Conservation (phyloP, 257 asterid genomes). For the Fraxinus americana region DNA sequence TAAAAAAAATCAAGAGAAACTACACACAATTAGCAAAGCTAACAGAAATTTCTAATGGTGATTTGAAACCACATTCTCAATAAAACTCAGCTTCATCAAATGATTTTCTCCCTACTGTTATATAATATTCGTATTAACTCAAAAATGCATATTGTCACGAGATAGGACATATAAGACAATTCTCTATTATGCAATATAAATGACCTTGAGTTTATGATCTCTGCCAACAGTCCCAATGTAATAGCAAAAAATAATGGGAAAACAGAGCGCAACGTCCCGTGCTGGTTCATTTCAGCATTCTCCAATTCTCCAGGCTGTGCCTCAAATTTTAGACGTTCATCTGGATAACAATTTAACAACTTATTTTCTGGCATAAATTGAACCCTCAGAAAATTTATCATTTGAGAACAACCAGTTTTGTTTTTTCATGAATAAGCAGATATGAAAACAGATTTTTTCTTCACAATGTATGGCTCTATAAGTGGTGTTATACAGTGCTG, state of each 20-base stretch:
- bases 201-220: constrained; percentile 92
- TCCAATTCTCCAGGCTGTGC: constrained; percentile 37
- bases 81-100: not conserved
- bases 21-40: constrained; percentile 1
- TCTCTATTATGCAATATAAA: constrained; percentile 1
- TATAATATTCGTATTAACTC: not conserved
- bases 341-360: constrained; percentile 35
- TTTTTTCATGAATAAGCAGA: constrained; percentile 1
- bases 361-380: constrained; percentile 13
- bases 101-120: not conserved
- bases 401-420: constrained; percentile 8
- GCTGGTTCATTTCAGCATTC: constrained; percentile 23
- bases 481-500: constrained; percentile 9
- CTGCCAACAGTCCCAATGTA: constrained; percentile 79
- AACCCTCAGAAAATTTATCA: not conserved
- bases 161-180: constrained; percentile 7
- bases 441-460: not conserved
- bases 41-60: not conserved
- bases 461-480: constrained; percentile 2
- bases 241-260: constrained; percentile 89
- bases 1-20: constrained; percentile 1
- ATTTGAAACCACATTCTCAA: not conserved
- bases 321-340: constrained; percentile 40
- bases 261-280: constrained; percentile 40
- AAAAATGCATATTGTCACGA: not conserved